Conservation (phyloP, 2,329 filamentous ascomycete species). For the Hortaea werneckii region DNA sequence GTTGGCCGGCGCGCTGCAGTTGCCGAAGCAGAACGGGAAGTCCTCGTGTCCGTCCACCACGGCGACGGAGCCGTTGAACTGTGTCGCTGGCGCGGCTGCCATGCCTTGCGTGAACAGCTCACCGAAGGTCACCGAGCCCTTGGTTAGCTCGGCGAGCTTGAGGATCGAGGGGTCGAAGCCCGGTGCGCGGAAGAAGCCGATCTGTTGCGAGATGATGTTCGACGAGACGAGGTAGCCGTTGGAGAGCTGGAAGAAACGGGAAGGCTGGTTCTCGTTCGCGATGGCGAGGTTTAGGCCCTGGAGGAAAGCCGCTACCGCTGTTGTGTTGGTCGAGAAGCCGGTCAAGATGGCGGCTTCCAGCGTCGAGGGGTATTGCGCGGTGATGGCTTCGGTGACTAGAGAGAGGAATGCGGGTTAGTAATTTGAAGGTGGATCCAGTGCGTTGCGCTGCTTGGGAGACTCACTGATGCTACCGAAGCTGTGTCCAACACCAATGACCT, state of each 20-base stretch:
- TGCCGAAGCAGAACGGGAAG: constrained; percentile 23
- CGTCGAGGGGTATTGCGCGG: constrained; percentile 23
- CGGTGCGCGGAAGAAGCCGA: constrained; percentile 22
- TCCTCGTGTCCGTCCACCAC: constrained; percentile 23
- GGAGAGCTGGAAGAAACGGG: constrained; percentile 19
- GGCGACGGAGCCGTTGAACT: constrained; percentile 19
- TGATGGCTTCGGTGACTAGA: constrained; percentile 23
- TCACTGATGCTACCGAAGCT: constrained; percentile 25
- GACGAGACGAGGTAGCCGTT: constrained; percentile 21
- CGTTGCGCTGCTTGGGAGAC: background rate
- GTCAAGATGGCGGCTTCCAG: constrained; percentile 30
- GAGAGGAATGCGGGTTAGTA: background rate
- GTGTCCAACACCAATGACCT: constrained; percentile 32
- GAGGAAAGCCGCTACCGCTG: constrained; percentile 14
- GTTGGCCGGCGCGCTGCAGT: constrained; percentile 20
- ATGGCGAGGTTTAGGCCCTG: constrained; percentile 20
- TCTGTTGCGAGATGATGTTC: constrained; percentile 17
- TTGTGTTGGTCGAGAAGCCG: constrained; percentile 24
- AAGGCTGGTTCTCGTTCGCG: constrained; percentile 18
- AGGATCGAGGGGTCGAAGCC: constrained; percentile 21
- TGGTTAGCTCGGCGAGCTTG: constrained; percentile 17
- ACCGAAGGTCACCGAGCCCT: constrained; percentile 22
- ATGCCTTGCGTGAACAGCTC: constrained; percentile 20
- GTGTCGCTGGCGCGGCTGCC: constrained; percentile 7
- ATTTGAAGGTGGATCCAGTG: background rate